Evolutionary conservation across 2,329 filamentous ascomycete genomes (phyloP).

Genomic region (Macrophomina phaseolina): DNA sequence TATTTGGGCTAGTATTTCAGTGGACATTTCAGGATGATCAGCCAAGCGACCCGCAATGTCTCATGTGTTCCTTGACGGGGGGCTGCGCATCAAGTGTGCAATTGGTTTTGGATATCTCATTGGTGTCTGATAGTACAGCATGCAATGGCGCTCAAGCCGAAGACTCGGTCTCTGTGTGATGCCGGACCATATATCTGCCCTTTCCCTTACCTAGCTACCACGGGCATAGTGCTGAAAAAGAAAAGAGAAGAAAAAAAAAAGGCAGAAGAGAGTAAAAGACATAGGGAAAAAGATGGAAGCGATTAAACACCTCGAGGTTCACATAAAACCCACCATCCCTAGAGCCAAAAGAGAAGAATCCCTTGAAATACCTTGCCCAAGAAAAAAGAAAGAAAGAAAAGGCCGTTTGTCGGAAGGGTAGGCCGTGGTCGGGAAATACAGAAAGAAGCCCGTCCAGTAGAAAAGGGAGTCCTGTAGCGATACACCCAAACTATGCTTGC

Average conservation of each 20-base stretch:
- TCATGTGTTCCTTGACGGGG: too few species aligned
- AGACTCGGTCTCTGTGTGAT: neutral
- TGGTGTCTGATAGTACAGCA: neutral
- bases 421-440: neutral
- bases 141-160: neutral
- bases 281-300: neutral
- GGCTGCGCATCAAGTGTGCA: neutral
- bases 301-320: neutral
- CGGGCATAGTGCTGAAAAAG: neutral
- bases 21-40: too few species aligned
- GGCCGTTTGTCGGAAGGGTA: neutral
- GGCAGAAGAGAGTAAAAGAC: neutral
- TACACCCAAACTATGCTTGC: constrained; percentile 7
- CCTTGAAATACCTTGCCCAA: neutral
- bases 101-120: constrained; percentile 4
- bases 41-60: too few species aligned
- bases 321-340: too few species aligned
- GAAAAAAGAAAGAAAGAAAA: neutral
- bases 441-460: neutral
- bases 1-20: neutral
- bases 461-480: constrained; percentile 1
- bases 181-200: neutral
- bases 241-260: neutral
- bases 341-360: neutral
- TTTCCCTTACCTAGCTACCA: neutral